A percentile compares a stretch with the other conserved stretches of the same genome.
Conservation (phyloP, 371 early-diverging fungal genomes). For the Mucor plumbeus region DNA sequence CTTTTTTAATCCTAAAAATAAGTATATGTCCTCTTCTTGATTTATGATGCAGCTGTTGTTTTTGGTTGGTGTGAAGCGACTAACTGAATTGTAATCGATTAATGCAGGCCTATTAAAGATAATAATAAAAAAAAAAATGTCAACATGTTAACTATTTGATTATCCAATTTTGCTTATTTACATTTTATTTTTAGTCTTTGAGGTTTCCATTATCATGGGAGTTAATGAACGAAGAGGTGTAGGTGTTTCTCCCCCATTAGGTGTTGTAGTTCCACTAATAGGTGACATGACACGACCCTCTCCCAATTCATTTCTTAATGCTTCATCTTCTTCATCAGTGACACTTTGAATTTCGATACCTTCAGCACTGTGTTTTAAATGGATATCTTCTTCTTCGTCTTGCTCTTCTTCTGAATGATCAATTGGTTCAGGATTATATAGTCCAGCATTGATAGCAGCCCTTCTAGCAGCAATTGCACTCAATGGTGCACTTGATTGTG, state of each 20-base stretch:
- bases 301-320: neutral
- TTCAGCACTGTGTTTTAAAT: neutral
- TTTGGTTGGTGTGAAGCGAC: conserved; percentile 18
- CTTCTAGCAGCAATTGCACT: conserved; percentile 32
- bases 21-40: conserved; percentile 25
- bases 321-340: conserved; percentile 12
- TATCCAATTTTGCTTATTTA: neutral
- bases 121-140: too few species aligned
- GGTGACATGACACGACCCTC: conserved; percentile 5
- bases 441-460: conserved; percentile 27
- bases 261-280: conserved; percentile 23
- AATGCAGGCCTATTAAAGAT: conserved; percentile 6
- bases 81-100: conserved; percentile 19
- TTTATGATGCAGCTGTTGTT: conserved; percentile 28
- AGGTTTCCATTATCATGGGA: neutral
- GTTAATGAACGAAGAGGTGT: neutral
- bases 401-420: conserved; percentile 9
- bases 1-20: conserved; percentile 28
- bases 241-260: neutral
- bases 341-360: conserved; percentile 1
- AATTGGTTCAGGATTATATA: conserved; percentile 16
- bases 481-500: neutral
- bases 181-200: conserved; percentile 9
- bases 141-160: neutral
- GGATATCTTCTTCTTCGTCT: conserved; percentile 5